Conservation (phyloP, 148 eudicot species). For the Spergularia bocconei region DNA sequence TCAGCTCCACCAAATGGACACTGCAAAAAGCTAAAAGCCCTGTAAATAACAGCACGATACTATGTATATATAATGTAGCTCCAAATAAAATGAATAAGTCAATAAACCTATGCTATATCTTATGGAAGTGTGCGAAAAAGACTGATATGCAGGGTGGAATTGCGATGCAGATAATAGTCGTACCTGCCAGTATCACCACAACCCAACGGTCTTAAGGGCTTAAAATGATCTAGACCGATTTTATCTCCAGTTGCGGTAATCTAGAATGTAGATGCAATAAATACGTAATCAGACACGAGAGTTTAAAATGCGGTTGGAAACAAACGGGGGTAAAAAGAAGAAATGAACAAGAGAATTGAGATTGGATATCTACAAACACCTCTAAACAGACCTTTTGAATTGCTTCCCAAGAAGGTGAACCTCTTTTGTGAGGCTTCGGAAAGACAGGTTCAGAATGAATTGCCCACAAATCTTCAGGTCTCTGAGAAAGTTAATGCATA, state of each 20-base stretch:
- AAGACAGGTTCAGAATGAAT: slow-evolving; percentile 78
- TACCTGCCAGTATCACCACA: slow-evolving; percentile 99
- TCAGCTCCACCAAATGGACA: slow-evolving; percentile 95
- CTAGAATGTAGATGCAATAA: slow-evolving; percentile 25
- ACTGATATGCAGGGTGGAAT: background rate
- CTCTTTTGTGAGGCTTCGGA: slow-evolving; percentile 82
- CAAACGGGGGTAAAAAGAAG: too few relatives aligned
- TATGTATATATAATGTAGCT: background rate
- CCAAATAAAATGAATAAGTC: background rate
- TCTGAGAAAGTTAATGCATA: slow-evolving; percentile 46
- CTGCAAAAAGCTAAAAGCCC: slow-evolving; percentile 42
- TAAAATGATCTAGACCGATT: slow-evolving; percentile 81
- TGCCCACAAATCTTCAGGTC: slow-evolving; percentile 97
- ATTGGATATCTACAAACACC: background rate
- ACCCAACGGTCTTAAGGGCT: slow-evolving; percentile 92
- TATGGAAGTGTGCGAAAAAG: background rate
- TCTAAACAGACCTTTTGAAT: slow-evolving; percentile 66
- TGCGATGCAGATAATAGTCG: slow-evolving; percentile 9
- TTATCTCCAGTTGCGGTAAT: slow-evolving; percentile 61
- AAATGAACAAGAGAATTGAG: too few relatives aligned
- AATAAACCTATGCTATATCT: slow-evolving; percentile 45
- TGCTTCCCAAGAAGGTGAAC: slow-evolving; percentile 72
- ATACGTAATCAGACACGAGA: slow-evolving; percentile 19
- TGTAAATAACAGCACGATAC: slow-evolving; percentile 3
- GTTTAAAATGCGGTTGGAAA: too few relatives aligned